Evolutionary conservation across 1,139 yeast species (phyloP).

Genomic region (Sugiyamaella japonica): DNA sequence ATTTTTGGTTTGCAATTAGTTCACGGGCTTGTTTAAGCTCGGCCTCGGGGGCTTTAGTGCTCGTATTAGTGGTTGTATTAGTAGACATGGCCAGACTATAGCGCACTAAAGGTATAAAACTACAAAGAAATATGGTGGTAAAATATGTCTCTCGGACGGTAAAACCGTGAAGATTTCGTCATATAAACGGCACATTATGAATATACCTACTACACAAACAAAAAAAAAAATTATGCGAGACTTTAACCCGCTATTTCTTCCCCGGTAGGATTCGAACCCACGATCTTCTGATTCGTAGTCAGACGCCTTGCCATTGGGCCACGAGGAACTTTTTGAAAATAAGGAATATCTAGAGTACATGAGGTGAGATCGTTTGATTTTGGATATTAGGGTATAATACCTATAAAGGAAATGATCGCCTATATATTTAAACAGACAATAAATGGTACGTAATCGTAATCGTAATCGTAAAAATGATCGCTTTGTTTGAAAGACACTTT

Average conservation of each 20-base stretch:
- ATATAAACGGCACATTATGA: slow-evolving; percentile 24
- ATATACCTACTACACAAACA: background rate
- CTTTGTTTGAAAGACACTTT: no score
- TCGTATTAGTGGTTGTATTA: background rate
- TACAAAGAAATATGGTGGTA: no score
- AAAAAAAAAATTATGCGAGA: background rate
- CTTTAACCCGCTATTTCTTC: slow-evolving; percentile 27
- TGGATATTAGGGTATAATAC: no score
- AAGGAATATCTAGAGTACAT: background rate
- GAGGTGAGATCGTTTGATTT: no score
- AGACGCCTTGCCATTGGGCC: slow-evolving; percentile 37
- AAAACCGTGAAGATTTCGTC: slow-evolving; percentile 12
- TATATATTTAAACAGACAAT: no score
- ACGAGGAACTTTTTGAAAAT: slow-evolving; percentile 23
- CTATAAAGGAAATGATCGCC: no score
- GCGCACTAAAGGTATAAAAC: no score
- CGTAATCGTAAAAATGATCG: no score
- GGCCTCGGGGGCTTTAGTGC: slow-evolving; percentile 11
- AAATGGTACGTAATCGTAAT: no score
- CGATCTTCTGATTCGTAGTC: slow-evolving; percentile 40
- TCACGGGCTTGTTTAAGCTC: slow-evolving; percentile 43
- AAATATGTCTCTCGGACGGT: background rate
- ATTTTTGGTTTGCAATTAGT: slow-evolving; percentile 49
- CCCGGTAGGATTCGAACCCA: slow-evolving; percentile 44
- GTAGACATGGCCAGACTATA: background rate